phyloP scores from a whole-genome alignment of 331 rosid genomes.

The Erythrophleum ivorense region DNA sequence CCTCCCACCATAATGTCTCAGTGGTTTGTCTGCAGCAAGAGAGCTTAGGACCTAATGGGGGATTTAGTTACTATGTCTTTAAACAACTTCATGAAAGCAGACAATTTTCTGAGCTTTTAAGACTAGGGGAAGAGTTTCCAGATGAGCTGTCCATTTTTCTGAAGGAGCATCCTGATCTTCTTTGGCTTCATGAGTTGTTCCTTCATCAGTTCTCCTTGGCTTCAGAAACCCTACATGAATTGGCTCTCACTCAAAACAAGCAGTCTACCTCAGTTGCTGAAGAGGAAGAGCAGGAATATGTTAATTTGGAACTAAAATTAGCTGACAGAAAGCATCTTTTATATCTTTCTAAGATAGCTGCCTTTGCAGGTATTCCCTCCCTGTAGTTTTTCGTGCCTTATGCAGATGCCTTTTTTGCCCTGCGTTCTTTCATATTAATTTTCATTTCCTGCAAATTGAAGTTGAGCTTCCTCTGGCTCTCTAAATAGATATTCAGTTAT shows the following conservation, averaged over 20 bases:
- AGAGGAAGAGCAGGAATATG: constrained; percentile 49
- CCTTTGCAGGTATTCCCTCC: constrained; percentile 70
- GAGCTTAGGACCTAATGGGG: constrained; percentile 94
- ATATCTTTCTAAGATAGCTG: constrained; percentile 92
- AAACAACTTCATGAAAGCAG: constrained; percentile 69
- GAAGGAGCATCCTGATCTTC: constrained; percentile 82
- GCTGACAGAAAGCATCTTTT: constrained; percentile 81
- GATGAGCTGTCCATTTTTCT: constrained; percentile 80
- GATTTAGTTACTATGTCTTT: constrained; percentile 83
- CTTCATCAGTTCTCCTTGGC: constrained; percentile 87
- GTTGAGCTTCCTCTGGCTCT: constrained; percentile 11
- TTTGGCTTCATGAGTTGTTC: constrained; percentile 95
- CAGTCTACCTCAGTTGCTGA: constrained; percentile 52
- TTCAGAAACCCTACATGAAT: constrained; percentile 83
- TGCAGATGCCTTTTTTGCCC: constrained; percentile 16
- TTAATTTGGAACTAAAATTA: constrained; percentile 53
- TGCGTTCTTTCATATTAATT: not conserved
- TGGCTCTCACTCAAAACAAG: constrained; percentile 75
- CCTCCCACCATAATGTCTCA: constrained; percentile 29
- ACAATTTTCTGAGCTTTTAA: constrained; percentile 85
- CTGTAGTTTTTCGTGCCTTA: constrained; percentile 14
- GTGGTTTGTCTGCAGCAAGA: constrained; percentile 74
- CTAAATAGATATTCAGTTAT: constrained; percentile 33
- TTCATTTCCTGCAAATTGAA: constrained; percentile 22
- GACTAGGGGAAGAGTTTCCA: constrained; percentile 95